A percentile compares a stretch with the other conserved stretches of the same genome.
These are phyloP conservation scores for Sanghuangporus sanghuang DNA, from an alignment of 1,284 basidiomycete species.

Conservation along the genomic window DNA sequence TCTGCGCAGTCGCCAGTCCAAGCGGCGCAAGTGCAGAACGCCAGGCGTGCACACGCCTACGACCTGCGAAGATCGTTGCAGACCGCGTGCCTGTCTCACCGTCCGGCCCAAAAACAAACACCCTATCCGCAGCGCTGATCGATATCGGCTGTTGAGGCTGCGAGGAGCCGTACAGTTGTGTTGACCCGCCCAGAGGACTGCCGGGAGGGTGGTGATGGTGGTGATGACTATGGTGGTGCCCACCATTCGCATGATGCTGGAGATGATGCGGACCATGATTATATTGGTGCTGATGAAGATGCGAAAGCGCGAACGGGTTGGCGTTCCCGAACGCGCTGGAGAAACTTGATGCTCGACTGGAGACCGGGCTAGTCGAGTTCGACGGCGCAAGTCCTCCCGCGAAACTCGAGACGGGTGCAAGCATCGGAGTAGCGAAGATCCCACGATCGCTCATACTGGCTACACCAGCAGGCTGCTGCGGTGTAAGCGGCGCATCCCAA, in stretches of 20 bases:
- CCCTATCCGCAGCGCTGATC: conserved; percentile 35
- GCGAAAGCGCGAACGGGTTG: conserved; percentile 9
- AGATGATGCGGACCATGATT: conserved; percentile 1
- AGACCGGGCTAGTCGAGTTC: conserved; percentile 1
- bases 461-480: conserved; percentile 15
- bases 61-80: conserved; percentile 47
- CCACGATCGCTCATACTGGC: conserved; percentile 15
- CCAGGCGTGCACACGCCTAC: conserved; percentile 46
- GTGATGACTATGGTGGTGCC: conserved; percentile 7
- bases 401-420: conserved; percentile 13
- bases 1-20: conserved; percentile 59
- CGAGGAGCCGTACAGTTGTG: conserved; percentile 6
- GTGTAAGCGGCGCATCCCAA: conserved; percentile 38
- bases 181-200: neutral
- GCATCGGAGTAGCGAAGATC: conserved; percentile 15
- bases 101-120: conserved; percentile 72
- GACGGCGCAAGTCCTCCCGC: conserved; percentile 5
- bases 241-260: neutral
- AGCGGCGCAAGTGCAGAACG: conserved; percentile 59
- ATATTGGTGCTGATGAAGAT: conserved; percentile 1
- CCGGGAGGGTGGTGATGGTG: conserved; percentile 4
- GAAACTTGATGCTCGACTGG: conserved; percentile 10
- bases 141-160: conserved; percentile 15
- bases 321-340: conserved; percentile 9
- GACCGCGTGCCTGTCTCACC: conserved; percentile 62